Base-by-base conservation (phyloP, 768 basidiomycete species). In the Boletus sp. region DNA sequence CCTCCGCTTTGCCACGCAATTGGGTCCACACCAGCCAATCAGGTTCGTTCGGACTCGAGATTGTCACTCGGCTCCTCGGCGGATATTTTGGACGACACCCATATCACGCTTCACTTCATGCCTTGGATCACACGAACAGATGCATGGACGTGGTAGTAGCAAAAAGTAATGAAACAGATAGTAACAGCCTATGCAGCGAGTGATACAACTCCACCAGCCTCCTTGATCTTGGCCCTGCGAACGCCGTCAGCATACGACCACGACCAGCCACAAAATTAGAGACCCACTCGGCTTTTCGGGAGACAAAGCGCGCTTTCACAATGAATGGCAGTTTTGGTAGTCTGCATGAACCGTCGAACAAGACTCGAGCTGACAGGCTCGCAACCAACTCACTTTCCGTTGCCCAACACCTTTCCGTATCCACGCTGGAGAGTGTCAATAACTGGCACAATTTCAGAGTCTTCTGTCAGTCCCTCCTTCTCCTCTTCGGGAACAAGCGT, bases 301-400 rank as follows among this genome's bases (percentile, higher is more conserved):
- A 96, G 50, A 98, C 94, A 69, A 87, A 96, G 59, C 97, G 93
- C 51, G 97, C 94, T 80, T 98, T 98, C 66, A 99, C 91, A 69
- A 99, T 98, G 79, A 93, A 92, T 15, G 97, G 97, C 47, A 90
- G 76, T 69, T 86, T 87, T 59, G 93, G 92, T 59, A 98, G 82
- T 62, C 92, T 88, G 58, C 32, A 15, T 30, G 19, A 21, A 34
- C 34, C 42, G 57, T 57, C 29, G 37, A 50, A 53, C 43, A 23
- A 14, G 14, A 30, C 23, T 25, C 37, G 10, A 27, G 13, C 19
- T 17, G 4, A 42, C 17, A 30, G 29, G 35, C 33, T 8, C 15
- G 27, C 34, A 13, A 6, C 40, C 44, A 27, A 83, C 88, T 70
- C 70, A 90, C 87, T 75, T 73, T 78, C 97, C 97, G 70, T 95